Evolutionary conservation across 1,284 basidiomycete species (phyloP), one percentile per base, ranked within the genome.

Genomic region (Rhodotorula glutinis): DNA sequence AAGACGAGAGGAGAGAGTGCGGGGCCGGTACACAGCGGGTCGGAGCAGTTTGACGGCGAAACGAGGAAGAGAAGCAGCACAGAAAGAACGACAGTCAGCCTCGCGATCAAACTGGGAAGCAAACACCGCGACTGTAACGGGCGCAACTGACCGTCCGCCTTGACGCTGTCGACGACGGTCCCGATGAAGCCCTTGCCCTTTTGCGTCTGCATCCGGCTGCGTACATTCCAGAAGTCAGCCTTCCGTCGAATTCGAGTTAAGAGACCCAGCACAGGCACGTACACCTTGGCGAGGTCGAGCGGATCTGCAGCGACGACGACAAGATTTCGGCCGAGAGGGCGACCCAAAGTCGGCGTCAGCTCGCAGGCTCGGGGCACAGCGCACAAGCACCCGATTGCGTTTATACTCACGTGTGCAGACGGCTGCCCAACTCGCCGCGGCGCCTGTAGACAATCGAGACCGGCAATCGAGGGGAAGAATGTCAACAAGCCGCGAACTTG

Each of bases 201-300:
- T 54, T 63, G 67, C 33, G 73, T 75, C 66, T 75, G 74, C 73
- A 75, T 73, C 23, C 74, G 74, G 21, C 74, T 75, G 63, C 46
- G 23, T 13, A 38, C 1, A 29, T 21, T 3, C 5, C 2, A 38
- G 33, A 38, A 11, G 11, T 38, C 33, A 38, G 33, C 33, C 11
- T 38, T 11, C 33, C 33, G 33, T 11, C 33, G 33, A 16, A 10
- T 14, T 23, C 44, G 25, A 19, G 21, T n/a, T 19, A 9, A 21
- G 54, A 43, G 4, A 4, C 8, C 11, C n/a, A 29, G 43, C 21
- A 41, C 11, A 3, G 21, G 19, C 1, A 60, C 73, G 30, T 53
- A 75, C 74, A 74, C 74, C 58, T 75, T 75, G 43, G 73, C 71
- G 43, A 75, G 57, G 59, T 75, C 74, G 53, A 75, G 73, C 21